phyloP scores from a whole-genome alignment of 192 early-diverging fungal genomes.

The Rhizoclosmatium sp. region DNA sequence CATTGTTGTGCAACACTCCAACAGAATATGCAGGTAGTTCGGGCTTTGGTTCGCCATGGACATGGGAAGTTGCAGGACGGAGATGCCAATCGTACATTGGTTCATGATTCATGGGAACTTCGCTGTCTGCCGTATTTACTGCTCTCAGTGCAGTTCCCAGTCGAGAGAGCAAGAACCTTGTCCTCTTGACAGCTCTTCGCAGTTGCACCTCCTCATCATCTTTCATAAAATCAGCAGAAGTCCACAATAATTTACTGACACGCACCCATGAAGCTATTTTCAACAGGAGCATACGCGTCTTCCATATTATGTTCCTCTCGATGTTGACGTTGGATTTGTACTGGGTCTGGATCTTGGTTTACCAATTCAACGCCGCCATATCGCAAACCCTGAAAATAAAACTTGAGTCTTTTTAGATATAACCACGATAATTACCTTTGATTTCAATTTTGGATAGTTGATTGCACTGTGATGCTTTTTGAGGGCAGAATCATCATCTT shows the following conservation, averaged over 20 bases:
- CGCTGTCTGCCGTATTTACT: not conserved
- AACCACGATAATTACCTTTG: not conserved
- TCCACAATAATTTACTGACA: not conserved
- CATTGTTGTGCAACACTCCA: conserved; percentile 22
- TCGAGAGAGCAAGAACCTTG: conserved; percentile 24
- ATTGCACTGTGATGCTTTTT: conserved; percentile 9
- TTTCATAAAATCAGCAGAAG: not conserved
- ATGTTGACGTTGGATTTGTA: not conserved
- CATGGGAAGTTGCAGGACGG: conserved; percentile 28
- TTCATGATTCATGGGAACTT: not conserved
- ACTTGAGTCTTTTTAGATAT: not conserved
- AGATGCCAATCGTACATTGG: conserved; percentile 22
- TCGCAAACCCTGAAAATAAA: not conserved
- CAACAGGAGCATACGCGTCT: not conserved
- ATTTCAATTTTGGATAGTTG: not conserved
- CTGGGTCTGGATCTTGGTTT: not conserved
- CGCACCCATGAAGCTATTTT: not conserved
- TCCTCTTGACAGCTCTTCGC: conserved; percentile 20
- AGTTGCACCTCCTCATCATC: conserved; percentile 14
- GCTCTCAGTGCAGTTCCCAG: not conserved
- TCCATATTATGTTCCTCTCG: not conserved
- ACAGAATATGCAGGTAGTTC: not conserved
- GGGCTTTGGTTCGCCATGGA: not conserved
- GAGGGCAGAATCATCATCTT: conserved; percentile 12
- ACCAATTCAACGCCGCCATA: conserved; percentile 1